Base-by-base conservation (phyloP, 768 basidiomycete genomes). In the Termitomyces sp. region DNA sequence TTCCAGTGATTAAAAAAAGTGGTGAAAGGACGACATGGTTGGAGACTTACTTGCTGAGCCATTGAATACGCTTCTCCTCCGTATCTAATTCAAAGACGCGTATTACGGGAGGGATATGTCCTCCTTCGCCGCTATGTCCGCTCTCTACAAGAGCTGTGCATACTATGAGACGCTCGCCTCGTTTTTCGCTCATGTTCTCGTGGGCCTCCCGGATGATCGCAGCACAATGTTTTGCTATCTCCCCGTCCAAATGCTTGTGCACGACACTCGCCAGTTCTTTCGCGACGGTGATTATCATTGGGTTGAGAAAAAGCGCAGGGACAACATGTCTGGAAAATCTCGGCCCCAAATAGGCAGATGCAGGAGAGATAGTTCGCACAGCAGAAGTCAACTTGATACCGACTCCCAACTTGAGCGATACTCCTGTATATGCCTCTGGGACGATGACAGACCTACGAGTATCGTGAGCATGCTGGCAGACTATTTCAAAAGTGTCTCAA, bases 361-460 rank as follows among this genome's bases (percentile, higher is more conserved):
- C 77, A 2, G 82, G 82, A n/a, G 81, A 82, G 45, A 85, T 82
- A 1, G 81, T 82, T 57, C 83, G 79, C 16, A 83, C 73, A 7
- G 81, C 81, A 13, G 80, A 82, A 4, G 83, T 83, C 42, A 85
- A 73, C 58, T 80, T 82, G 61, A 84, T 74, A 16, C 82, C 82
- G 50, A 83, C 74, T 6, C 75, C 78, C 2, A 84, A 73, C 61
- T 85, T 85, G 52, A 85, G 76, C 5, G 79, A 79, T 6, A 79
- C 67, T n/a, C 73, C 72, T 33, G 61, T 66, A 59, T 77, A 78
- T 12, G 73, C 75, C 52, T 72, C 72, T 12, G 81, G 81, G 35
- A 83, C 73, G 28, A 81, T 65, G 28, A 83, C 78, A n/a, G 83
- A 83, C 42, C 81, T 83, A 38, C 18, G 53, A 16, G 20, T 13